A percentile compares a stretch with the other conserved stretches of the same genome.
These are phyloP conservation scores for Odontarrhena argentea DNA, from an alignment of 345 rosid genomes.

Conservation along the genomic window DNA sequence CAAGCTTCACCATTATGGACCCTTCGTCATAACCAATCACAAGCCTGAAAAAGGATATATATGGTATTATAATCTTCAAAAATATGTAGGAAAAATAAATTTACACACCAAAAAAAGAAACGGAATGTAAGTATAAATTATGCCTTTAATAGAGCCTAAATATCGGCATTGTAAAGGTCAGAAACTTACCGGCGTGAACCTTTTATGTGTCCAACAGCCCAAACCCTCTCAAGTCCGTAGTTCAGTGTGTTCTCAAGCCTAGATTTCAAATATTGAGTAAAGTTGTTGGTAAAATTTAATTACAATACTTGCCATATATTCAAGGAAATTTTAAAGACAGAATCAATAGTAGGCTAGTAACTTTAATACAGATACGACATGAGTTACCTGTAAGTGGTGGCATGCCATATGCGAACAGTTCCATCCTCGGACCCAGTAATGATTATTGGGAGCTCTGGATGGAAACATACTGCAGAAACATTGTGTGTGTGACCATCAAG, in stretches of 20 bases:
- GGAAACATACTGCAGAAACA: conserved; percentile 79
- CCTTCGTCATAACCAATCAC: conserved; percentile 94
- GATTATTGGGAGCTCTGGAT: conserved; percentile 83
- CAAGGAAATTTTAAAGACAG: conserved; percentile 10
- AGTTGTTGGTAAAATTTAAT: neutral
- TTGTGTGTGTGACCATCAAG: conserved; percentile 89
- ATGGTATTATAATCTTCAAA: neutral
- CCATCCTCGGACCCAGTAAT: conserved; percentile 90
- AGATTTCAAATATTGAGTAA: conserved; percentile 31
- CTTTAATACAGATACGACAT: conserved; percentile 13
- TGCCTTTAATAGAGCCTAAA: conserved; percentile 1
- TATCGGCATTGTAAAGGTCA: conserved; percentile 11
- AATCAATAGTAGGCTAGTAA: neutral
- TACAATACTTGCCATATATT: conserved; percentile 5
- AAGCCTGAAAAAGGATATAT: conserved; percentile 50
- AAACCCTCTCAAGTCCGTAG: conserved; percentile 83
- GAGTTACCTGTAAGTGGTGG: conserved; percentile 73
- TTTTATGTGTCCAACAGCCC: conserved; percentile 73
- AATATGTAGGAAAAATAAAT: neutral
- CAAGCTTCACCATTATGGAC: conserved; percentile 78
- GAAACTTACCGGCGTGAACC: conserved; percentile 70
- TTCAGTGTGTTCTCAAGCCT: conserved; percentile 72
- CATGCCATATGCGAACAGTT: conserved; percentile 81
- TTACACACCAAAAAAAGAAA: conserved; percentile 18
- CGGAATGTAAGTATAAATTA: neutral